Conservation (phyloP, 345 rosid genomes). For the Theobroma cacao region DNA sequence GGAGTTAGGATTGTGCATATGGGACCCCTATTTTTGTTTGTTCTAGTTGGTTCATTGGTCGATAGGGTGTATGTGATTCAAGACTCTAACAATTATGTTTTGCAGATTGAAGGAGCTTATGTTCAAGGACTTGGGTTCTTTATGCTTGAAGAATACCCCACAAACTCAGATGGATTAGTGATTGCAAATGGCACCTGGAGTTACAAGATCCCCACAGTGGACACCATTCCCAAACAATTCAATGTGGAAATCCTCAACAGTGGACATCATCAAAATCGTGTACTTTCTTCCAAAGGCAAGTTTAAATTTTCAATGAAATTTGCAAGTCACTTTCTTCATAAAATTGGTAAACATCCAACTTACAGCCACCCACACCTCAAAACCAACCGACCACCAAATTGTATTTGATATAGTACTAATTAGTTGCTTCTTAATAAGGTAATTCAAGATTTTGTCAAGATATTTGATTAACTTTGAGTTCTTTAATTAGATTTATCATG, state of each 20-base stretch:
- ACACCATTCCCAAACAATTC: slow-evolving; percentile 73
- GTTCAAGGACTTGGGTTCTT: slow-evolving; percentile 91
- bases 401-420: too few relatives aligned
- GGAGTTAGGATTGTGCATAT: too few relatives aligned
- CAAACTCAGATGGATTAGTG: slow-evolving; percentile 70
- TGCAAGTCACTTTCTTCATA: neutral
- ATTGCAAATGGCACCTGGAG: slow-evolving; percentile 72
- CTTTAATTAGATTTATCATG: neutral
- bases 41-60: neutral
- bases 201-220: slow-evolving; percentile 77
- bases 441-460: neutral
- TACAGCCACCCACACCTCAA: too few relatives aligned
- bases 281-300: slow-evolving; percentile 90
- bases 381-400: too few relatives aligned
- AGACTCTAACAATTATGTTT: neutral
- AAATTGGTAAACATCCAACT: neutral
- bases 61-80: neutral
- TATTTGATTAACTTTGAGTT: neutral
- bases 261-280: slow-evolving; percentile 64
- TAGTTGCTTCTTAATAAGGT: too few relatives aligned
- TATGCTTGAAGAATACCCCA: slow-evolving; percentile 84
- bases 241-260: slow-evolving; percentile 65
- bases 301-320: neutral
- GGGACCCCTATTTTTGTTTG: neutral
- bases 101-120: slow-evolving; percentile 89